phyloP scores from a whole-genome alignment of 192 early-diverging fungal genomes.

The Coemansia sp. region DNA sequence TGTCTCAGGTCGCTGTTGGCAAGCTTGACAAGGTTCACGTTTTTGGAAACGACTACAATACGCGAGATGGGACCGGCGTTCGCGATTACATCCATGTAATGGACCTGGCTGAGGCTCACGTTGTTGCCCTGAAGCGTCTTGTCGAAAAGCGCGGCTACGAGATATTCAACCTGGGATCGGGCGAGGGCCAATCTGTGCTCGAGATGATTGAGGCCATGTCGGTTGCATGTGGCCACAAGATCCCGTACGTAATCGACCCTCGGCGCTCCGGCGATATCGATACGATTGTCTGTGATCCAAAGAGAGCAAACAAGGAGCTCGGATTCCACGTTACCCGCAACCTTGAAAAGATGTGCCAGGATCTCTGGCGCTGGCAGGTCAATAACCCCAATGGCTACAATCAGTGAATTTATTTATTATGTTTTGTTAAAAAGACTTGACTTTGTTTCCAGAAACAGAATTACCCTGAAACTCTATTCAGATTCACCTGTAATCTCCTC shows the following conservation, averaged over 20 bases:
- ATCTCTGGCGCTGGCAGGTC: slow-evolving; percentile 72
- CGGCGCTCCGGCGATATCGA: slow-evolving; percentile 85
- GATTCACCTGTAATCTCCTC: slow-evolving; percentile 27
- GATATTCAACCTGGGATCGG: slow-evolving; percentile 90
- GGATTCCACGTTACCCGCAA: slow-evolving; percentile 59
- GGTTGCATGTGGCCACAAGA: slow-evolving; percentile 72
- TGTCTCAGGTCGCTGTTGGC: slow-evolving; percentile 83
- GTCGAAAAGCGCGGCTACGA: slow-evolving; percentile 53
- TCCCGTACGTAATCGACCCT: slow-evolving; percentile 64
- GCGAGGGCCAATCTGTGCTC: slow-evolving; percentile 88
- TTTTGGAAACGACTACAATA: slow-evolving; percentile 93
- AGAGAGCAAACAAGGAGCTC: slow-evolving; percentile 59
- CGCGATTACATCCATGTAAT: slow-evolving; percentile 96
- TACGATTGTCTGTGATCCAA: slow-evolving; percentile 76
- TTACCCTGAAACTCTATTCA: background rate
- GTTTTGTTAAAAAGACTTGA: no score
- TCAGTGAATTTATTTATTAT: slow-evolving; percentile 54
- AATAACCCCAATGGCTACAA: slow-evolving; percentile 64
- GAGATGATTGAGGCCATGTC: slow-evolving; percentile 86
- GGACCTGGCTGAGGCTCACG: slow-evolving; percentile 88
- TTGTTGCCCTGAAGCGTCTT: slow-evolving; percentile 78
- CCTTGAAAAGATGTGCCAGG: slow-evolving; percentile 64
- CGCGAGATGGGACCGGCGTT: slow-evolving; percentile 87
- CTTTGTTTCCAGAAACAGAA: no score
- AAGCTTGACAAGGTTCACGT: slow-evolving; percentile 78